Percentiles rank a stretch among this genome's conserved stretches.
phyloP scores from a whole-genome alignment of 257 asterid species.

The Schizonepeta tenuifolia region DNA sequence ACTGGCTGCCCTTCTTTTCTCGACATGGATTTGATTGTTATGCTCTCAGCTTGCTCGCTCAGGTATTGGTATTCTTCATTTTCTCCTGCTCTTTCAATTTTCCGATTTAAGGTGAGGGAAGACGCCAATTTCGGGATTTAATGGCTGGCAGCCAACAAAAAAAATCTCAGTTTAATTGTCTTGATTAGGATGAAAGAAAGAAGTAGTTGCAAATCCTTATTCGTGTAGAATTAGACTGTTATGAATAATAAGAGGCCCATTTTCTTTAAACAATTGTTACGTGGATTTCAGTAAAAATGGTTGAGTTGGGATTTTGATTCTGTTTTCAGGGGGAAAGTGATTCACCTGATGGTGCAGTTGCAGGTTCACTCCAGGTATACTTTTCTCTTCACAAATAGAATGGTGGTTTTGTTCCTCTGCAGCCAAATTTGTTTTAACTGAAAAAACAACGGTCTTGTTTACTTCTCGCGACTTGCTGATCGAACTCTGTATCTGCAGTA shows the following conservation, averaged over 20 bases:
- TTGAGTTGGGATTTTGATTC: slow-evolving; percentile 13
- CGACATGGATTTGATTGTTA: slow-evolving; percentile 70
- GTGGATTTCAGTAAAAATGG: too few relatives aligned
- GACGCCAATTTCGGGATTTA: background rate
- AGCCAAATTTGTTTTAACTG: background rate
- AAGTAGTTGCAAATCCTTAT: background rate
- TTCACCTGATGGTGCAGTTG: slow-evolving; percentile 69
- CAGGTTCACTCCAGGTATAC: slow-evolving; percentile 85
- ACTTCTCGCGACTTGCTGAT: slow-evolving; percentile 6
- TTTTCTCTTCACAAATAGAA: background rate
- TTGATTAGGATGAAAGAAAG: background rate
- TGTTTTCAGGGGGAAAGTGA: slow-evolving; percentile 83
- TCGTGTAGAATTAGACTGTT: background rate
- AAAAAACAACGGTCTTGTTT: background rate
- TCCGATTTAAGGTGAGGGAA: background rate
- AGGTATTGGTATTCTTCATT: slow-evolving; percentile 53
- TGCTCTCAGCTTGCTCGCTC: slow-evolving; percentile 86
- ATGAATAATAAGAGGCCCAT: background rate
- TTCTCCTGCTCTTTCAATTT: background rate
- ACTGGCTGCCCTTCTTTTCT: slow-evolving; percentile 83
- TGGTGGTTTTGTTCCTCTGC: background rate
- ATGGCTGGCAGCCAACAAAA: too few relatives aligned
- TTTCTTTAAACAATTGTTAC: background rate
- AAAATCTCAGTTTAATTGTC: background rate
- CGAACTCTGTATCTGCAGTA: slow-evolving; percentile 56